Evolutionary conservation across 495 filamentous ascomycete genomes (phyloP).

Genomic region (Evansstolkia leycettana): DNA sequence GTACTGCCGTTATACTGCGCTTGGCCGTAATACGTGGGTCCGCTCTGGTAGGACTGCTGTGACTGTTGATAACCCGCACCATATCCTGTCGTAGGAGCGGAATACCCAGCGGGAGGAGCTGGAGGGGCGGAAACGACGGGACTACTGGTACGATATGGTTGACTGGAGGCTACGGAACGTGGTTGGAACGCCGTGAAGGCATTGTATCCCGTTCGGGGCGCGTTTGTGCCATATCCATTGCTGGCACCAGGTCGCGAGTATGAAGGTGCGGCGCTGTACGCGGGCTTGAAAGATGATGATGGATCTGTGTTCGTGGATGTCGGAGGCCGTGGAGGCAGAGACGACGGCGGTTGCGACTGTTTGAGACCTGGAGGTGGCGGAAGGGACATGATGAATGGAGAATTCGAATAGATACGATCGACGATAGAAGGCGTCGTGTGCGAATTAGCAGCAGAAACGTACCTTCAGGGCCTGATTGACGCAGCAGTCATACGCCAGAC

Average conservation of each 20-base stretch:
- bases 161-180: slow-evolving; percentile 45
- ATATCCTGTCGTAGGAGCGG: slow-evolving; percentile 21
- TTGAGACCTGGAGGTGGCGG: slow-evolving; percentile 82
- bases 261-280: slow-evolving; percentile 35
- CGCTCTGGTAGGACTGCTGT: slow-evolving; percentile 29
- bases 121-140: slow-evolving; percentile 33
- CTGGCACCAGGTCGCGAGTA: slow-evolving; percentile 25
- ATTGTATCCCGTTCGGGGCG: slow-evolving; percentile 21
- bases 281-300: slow-evolving; percentile 43
- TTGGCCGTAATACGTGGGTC: slow-evolving; percentile 37
- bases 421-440: slow-evolving; percentile 17
- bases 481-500: slow-evolving; percentile 26
- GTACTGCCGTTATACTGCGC: slow-evolving; percentile 37
- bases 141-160: slow-evolving; percentile 28
- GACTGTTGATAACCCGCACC: slow-evolving; percentile 25
- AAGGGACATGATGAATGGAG: slow-evolving; percentile 88
- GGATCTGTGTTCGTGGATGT: slow-evolving; percentile 41
- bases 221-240: slow-evolving; percentile 19
- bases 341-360: slow-evolving; percentile 51
- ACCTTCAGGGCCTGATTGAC: slow-evolving; percentile 43
- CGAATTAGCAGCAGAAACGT: slow-evolving; percentile 37
- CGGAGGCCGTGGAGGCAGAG: slow-evolving; percentile 76
- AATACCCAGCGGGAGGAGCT: slow-evolving; percentile 26
- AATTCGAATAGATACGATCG: slow-evolving; percentile 29
- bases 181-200: slow-evolving; percentile 49